Evolutionary conservation across 2,329 filamentous ascomycete genomes (phyloP).

Genomic region (Fusarium solani-melongenae): DNA sequence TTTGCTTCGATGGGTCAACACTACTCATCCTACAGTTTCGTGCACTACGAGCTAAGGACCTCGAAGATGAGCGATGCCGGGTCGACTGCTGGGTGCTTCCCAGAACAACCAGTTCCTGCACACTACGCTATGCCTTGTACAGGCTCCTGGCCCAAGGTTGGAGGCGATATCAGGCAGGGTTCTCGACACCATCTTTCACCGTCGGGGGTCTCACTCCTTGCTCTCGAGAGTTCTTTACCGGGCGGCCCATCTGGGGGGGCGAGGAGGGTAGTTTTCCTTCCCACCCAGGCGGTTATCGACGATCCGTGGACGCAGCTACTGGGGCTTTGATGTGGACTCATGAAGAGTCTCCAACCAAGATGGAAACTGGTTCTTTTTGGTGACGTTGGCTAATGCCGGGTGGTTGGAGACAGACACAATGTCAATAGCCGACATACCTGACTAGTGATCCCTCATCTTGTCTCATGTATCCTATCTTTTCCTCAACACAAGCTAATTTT

Average conservation of each 20-base stretch:
- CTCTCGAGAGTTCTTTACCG: background rate
- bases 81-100: background rate
- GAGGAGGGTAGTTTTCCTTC: background rate
- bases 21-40: background rate
- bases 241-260: background rate
- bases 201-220: background rate
- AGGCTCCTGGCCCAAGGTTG: background rate
- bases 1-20: background rate
- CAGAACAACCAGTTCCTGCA: background rate
- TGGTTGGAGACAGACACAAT: background rate
- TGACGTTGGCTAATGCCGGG: background rate
- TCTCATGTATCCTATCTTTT: too few relatives aligned
- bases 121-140: background rate
- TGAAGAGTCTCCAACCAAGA: background rate
- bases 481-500: too few relatives aligned
- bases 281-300: background rate
- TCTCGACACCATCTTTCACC: background rate
- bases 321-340: background rate
- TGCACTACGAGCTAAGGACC: background rate
- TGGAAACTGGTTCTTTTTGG: background rate
- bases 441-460: too few relatives aligned
- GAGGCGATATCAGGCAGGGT: background rate
- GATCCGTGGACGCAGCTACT: background rate
- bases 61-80: background rate
- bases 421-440: too few relatives aligned